These are phyloP conservation scores for Striga hermonthica DNA, from an alignment of 305 asterid species.

Conservation along the genomic window DNA sequence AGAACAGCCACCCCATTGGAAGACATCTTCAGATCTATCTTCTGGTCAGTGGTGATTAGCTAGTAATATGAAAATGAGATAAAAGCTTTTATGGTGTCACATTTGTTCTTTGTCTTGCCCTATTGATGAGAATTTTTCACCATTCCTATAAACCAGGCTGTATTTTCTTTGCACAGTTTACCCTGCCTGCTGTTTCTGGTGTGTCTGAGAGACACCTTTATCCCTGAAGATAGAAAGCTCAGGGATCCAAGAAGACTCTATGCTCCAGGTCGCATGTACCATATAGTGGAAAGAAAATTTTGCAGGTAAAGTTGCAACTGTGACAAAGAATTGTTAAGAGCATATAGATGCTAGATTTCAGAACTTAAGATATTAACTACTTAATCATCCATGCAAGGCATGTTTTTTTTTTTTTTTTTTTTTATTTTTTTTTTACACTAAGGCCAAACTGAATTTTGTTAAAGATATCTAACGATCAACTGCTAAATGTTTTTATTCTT, in stretches of 20 bases:
- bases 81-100: too few relatives aligned
- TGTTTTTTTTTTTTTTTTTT: too few relatives aligned
- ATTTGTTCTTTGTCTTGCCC: too few relatives aligned
- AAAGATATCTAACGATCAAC: too few relatives aligned
- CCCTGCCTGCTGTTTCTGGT: conserved; percentile 77
- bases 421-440: too few relatives aligned
- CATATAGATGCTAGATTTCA: too few relatives aligned
- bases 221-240: conserved; percentile 74
- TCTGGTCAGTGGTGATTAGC: conserved; percentile 46
- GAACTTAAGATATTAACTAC: too few relatives aligned
- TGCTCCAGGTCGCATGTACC: conserved; percentile 95
- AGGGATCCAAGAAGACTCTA: conserved; percentile 84
- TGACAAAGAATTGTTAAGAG: not conserved
- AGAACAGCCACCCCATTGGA: conserved; percentile 92
- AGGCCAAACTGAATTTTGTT: too few relatives aligned
- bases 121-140: too few relatives aligned
- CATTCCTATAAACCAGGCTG: conserved; percentile 1
- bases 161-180: conserved; percentile 49
- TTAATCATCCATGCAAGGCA: too few relatives aligned
- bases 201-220: conserved; percentile 86
- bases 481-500: too few relatives aligned
- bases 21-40: conserved; percentile 82
- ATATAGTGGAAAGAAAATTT: conserved; percentile 84
- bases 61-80: too few relatives aligned
- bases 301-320: conserved; percentile 49